Evolutionary conservation across 441 rosid genomes (phyloP).

Genomic region (Gossypium trilobum): DNA sequence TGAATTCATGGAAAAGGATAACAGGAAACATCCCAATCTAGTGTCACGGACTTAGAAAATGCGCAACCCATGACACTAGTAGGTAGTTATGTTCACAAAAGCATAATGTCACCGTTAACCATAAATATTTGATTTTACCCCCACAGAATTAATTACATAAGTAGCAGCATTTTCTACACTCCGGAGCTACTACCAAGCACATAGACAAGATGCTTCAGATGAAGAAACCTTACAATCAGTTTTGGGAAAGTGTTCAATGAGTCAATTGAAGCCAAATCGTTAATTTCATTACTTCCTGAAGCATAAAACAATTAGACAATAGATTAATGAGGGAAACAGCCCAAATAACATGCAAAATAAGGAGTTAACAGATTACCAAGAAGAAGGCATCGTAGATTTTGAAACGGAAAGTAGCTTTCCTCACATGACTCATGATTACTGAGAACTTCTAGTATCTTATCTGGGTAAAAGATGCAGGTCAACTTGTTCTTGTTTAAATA

Average conservation of each 20-base stretch:
- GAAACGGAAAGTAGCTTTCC: slow-evolving; percentile 41
- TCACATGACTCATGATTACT: slow-evolving; percentile 25
- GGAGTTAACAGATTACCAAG: slow-evolving; percentile 41
- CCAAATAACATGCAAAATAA: neutral
- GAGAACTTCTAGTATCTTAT: slow-evolving; percentile 19
- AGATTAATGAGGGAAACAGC: slow-evolving; percentile 14
- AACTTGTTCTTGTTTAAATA: slow-evolving; percentile 74
- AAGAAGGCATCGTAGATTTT: slow-evolving; percentile 67
- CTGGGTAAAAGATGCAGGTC: slow-evolving; percentile 46
- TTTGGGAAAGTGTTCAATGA: slow-evolving; percentile 56
- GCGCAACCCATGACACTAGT: too few relatives aligned
- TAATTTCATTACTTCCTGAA: slow-evolving; percentile 61
- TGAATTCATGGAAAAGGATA: neutral
- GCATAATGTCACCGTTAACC: neutral
- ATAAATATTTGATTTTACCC: slow-evolving; percentile 6
- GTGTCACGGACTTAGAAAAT: neutral
- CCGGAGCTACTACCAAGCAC: slow-evolving; percentile 5
- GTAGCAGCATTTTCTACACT: neutral
- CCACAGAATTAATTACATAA: neutral
- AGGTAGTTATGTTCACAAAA: neutral
- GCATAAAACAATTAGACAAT: slow-evolving; percentile 9
- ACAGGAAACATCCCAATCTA: neutral
- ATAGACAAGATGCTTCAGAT: neutral
- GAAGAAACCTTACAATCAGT: slow-evolving; percentile 48
- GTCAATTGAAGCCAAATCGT: slow-evolving; percentile 56